Conservation (phyloP, 2,329 filamentous ascomycete genomes). For the Trichoderma atrobrunneum region DNA sequence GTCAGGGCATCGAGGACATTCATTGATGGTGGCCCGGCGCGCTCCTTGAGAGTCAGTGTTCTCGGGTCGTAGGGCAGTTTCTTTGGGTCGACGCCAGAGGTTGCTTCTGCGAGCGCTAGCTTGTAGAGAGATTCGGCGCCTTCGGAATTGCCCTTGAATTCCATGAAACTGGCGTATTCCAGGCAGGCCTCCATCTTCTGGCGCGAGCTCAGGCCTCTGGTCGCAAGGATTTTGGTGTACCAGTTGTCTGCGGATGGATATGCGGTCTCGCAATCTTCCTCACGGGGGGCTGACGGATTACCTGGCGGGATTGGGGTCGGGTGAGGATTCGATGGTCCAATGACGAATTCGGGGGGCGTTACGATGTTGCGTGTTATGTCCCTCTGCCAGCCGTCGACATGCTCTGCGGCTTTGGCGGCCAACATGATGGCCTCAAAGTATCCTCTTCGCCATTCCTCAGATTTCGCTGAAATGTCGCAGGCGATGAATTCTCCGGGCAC, state of each 20-base stretch:
- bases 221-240: slow-evolving; percentile 80
- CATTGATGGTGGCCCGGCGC: slow-evolving; percentile 56
- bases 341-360: slow-evolving; percentile 70
- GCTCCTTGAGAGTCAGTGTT: slow-evolving; percentile 63
- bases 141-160: slow-evolving; percentile 66
- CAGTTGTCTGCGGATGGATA: slow-evolving; percentile 70
- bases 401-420: slow-evolving; percentile 71
- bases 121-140: slow-evolving; percentile 70
- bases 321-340: slow-evolving; percentile 79
- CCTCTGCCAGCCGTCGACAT: slow-evolving; percentile 74
- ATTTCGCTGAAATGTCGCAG: slow-evolving; percentile 70
- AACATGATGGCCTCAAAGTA: slow-evolving; percentile 83
- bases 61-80: slow-evolving; percentile 52
- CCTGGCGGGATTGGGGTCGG: slow-evolving; percentile 70
- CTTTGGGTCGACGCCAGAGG: slow-evolving; percentile 48
- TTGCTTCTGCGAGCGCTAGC: slow-evolving; percentile 74
- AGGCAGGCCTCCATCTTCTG: slow-evolving; percentile 80
- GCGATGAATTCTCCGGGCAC: slow-evolving; percentile 63
- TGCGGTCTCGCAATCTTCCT: slow-evolving; percentile 71
- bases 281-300: slow-evolving; percentile 60
- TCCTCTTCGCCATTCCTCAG: slow-evolving; percentile 78
- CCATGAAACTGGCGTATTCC: slow-evolving; percentile 80
- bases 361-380: slow-evolving; percentile 65
- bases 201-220: slow-evolving; percentile 71
- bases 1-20: slow-evolving; percentile 77